Percentiles rank a stretch among this genome's conserved stretches.
Conservation (phyloP, 345 rosid genomes). For the Rhodamnia argentea region DNA sequence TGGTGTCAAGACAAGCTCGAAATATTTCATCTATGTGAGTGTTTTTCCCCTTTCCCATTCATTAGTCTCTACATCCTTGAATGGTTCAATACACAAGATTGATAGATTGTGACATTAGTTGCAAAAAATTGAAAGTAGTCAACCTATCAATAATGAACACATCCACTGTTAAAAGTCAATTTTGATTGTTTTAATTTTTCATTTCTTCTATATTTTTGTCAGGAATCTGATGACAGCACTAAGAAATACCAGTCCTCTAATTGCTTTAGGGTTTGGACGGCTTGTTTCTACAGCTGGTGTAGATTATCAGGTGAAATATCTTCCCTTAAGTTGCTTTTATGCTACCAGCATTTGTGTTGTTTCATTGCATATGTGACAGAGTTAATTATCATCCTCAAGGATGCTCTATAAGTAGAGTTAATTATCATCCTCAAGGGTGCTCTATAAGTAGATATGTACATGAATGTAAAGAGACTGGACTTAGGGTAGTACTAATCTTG, state of each 20-base stretch:
- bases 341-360: background rate
- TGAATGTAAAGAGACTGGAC: background rate
- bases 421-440: background rate
- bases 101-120: background rate
- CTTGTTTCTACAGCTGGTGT: conserved; percentile 60
- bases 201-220: background rate
- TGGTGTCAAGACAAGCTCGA: conserved; percentile 83
- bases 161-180: background rate
- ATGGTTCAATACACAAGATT: background rate
- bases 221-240: conserved; percentile 58
- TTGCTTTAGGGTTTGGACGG: conserved; percentile 67
- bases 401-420: background rate
- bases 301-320: conserved; percentile 69
- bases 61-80: background rate
- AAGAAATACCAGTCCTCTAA: conserved; percentile 50
- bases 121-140: background rate
- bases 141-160: background rate
- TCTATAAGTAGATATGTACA: background rate
- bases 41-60: background rate
- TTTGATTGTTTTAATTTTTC: background rate
- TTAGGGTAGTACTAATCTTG: background rate
- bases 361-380: background rate
- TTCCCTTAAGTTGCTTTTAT: background rate
- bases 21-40: conserved; percentile 45
- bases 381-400: background rate